Conservation (phyloP, 176 grass and related monocot species). For the Paspalum notatum region DNA sequence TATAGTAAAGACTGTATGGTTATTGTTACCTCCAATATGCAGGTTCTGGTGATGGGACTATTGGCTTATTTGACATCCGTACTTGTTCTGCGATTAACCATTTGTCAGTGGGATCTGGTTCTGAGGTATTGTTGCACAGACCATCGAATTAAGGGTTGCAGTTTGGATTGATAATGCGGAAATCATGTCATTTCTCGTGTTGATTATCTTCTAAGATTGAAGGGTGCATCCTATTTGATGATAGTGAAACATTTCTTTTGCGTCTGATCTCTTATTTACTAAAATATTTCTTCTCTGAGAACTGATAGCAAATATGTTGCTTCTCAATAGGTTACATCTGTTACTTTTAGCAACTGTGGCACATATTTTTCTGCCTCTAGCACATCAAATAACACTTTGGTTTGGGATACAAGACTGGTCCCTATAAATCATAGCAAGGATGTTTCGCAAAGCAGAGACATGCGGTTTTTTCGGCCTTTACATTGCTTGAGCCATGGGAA, state of each 20-base stretch:
- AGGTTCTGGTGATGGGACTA: conserved; percentile 95
- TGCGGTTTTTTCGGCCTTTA: conserved; percentile 89
- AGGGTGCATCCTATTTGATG: background rate
- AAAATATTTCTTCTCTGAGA: conserved; percentile 41
- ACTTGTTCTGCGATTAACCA: conserved; percentile 85
- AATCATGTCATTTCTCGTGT: conserved; percentile 17
- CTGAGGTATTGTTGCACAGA: conserved; percentile 58
- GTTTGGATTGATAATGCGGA: conserved; percentile 32
- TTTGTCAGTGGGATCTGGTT: conserved; percentile 83
- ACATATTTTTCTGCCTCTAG: conserved; percentile 91
- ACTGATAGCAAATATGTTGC: conserved; percentile 38
- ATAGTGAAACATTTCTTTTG: conserved; percentile 8
- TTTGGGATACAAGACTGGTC: conserved; percentile 84
- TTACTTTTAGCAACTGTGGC: conserved; percentile 90
- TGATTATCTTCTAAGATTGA: conserved; percentile 21
- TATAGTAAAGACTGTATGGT: background rate
- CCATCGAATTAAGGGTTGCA: conserved; percentile 4
- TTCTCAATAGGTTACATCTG: conserved; percentile 79
- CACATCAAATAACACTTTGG: conserved; percentile 86
- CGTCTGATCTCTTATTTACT: conserved; percentile 9
- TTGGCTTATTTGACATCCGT: conserved; percentile 94
- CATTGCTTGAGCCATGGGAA: conserved; percentile 90
- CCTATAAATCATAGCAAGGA: conserved; percentile 56
- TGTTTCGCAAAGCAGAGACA: conserved; percentile 65
- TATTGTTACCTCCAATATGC: conserved; percentile 39